Evolutionary conservation across 495 filamentous ascomycete species (phyloP).

Genomic region (Neurospora hispaniola): DNA sequence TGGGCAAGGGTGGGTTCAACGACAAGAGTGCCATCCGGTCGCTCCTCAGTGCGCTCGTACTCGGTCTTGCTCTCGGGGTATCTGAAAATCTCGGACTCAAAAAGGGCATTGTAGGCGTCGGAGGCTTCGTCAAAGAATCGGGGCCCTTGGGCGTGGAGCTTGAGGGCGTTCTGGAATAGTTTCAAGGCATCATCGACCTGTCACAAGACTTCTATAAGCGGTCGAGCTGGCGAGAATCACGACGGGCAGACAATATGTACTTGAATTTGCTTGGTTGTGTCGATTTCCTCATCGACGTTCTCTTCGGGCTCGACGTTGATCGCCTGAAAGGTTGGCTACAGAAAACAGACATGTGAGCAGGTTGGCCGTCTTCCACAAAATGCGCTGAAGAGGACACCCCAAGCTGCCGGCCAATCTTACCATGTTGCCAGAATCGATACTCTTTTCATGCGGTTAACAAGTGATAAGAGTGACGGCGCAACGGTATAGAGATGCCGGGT

Average conservation of each 20-base stretch:
- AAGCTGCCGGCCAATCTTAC: background rate
- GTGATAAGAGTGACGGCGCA: background rate
- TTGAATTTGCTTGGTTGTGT: constrained; percentile 88
- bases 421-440: background rate
- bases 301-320: constrained; percentile 91
- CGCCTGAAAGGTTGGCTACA: constrained; percentile 57
- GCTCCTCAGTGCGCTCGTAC: constrained; percentile 53
- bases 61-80: constrained; percentile 78
- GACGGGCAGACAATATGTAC: constrained; percentile 15
- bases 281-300: constrained; percentile 78
- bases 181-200: constrained; percentile 94
- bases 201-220: background rate
- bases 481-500: background rate
- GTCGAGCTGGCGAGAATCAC: background rate
- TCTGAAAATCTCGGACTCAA: constrained; percentile 87
- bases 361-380: background rate
- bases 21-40: constrained; percentile 39
- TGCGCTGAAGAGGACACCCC: background rate
- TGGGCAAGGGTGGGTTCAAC: constrained; percentile 28
- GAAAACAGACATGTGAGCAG: background rate
- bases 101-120: constrained; percentile 74
- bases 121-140: constrained; percentile 62
- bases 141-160: constrained; percentile 82
- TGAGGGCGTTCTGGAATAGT: constrained; percentile 84
- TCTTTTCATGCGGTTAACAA: background rate